phyloP scores from a whole-genome alignment of 2,329 filamentous ascomycete genomes.

The Fusarium sp. region DNA sequence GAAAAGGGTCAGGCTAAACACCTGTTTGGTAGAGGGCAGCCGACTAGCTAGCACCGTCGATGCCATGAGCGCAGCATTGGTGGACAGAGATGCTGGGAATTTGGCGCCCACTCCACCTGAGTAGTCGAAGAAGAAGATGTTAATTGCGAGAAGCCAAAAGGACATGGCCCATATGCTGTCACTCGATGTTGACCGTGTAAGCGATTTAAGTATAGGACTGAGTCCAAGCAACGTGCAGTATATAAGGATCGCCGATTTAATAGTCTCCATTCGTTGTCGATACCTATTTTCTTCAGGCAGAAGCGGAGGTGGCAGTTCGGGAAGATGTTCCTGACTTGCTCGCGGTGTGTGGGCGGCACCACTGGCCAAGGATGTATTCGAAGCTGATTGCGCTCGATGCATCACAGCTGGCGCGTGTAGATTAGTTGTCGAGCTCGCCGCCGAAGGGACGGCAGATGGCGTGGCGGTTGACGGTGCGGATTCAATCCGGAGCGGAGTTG shows the following conservation, averaged over 20 bases:
- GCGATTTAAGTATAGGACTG: constrained; percentile 93
- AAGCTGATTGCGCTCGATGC: constrained; percentile 63
- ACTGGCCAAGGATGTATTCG: constrained; percentile 64
- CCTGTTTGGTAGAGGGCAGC: constrained; percentile 88
- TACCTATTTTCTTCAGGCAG: constrained; percentile 55
- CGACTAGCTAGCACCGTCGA: constrained; percentile 92
- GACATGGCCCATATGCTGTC: constrained; percentile 99
- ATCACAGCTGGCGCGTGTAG: constrained; percentile 46
- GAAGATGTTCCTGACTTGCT: constrained; percentile 47
- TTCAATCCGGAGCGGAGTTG: constrained; percentile 46
- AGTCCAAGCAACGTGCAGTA: constrained; percentile 92
- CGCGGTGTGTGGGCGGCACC: constrained; percentile 42
- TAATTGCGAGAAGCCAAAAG: constrained; percentile 91
- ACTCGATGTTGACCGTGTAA: constrained; percentile 90
- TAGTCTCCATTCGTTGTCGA: constrained; percentile 74
- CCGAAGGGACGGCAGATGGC: constrained; percentile 46
- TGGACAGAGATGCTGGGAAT: constrained; percentile 82
- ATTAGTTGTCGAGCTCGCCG: constrained; percentile 61
- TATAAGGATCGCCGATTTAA: constrained; percentile 92
- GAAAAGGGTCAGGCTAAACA: constrained; percentile 95
- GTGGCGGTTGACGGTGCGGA: constrained; percentile 42
- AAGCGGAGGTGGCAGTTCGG: constrained; percentile 45
- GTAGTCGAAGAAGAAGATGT: constrained; percentile 99
- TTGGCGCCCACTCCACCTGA: constrained; percentile 73
- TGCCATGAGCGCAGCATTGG: constrained; percentile 96